Conservation (phyloP, 2,329 filamentous ascomycete species). For the Diaporthe sp. region DNA sequence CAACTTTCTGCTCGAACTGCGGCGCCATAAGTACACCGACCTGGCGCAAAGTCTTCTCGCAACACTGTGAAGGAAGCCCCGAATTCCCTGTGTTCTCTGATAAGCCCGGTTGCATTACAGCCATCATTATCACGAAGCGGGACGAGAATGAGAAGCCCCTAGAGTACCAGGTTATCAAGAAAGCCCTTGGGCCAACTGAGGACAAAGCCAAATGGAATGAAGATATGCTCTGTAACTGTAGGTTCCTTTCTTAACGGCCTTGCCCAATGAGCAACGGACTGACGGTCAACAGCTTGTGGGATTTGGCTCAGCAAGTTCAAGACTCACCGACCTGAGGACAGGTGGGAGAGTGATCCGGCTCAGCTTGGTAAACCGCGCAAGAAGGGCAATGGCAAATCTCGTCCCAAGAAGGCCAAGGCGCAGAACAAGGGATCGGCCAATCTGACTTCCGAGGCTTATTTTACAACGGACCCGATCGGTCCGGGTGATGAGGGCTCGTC, state of each 20-base stretch:
- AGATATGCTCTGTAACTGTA: conserved; percentile 87
- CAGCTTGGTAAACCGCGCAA: conserved; percentile 62
- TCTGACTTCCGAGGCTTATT: conserved; percentile 64
- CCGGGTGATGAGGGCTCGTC: conserved; percentile 51
- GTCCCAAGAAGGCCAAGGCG: conserved; percentile 59
- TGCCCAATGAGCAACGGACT: conserved; percentile 39
- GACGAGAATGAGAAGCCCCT: conserved; percentile 71
- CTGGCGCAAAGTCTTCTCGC: conserved; percentile 94
- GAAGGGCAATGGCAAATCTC: conserved; percentile 56
- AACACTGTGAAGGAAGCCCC: conserved; percentile 76
- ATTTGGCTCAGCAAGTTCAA: conserved; percentile 94
- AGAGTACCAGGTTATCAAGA: conserved; percentile 82
- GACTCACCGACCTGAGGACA: conserved; percentile 82
- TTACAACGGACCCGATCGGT: conserved; percentile 63
- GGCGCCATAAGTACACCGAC: conserved; percentile 96
- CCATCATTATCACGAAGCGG: conserved; percentile 74
- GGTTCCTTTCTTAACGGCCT: conserved; percentile 49
- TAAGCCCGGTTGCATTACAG: conserved; percentile 78
- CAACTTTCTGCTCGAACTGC: conserved; percentile 91
- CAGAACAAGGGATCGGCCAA: conserved; percentile 58
- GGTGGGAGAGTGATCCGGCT: conserved; percentile 78
- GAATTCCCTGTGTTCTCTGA: conserved; percentile 77
- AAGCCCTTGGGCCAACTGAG: conserved; percentile 69
- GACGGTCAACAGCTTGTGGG: conserved; percentile 74
- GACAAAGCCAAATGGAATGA: conserved; percentile 77